Evolutionary conservation across 2,329 filamentous ascomycete genomes (phyloP).

Genomic region (Chrysoporthe puriensis): DNA sequence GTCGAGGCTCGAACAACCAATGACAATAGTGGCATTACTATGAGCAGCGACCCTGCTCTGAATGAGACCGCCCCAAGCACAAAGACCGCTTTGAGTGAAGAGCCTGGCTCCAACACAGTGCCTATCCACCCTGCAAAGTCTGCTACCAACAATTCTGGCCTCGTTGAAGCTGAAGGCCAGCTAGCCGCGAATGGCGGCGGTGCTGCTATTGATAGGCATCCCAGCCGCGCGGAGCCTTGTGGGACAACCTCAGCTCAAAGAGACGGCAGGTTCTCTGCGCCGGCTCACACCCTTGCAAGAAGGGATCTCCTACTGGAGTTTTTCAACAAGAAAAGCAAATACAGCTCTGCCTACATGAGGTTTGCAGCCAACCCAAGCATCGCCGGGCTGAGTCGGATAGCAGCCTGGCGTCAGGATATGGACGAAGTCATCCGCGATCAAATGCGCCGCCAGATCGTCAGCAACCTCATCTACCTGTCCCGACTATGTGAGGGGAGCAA

Average conservation of each 20-base stretch:
- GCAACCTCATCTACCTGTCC: constrained; percentile 49
- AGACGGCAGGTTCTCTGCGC: constrained; percentile 32
- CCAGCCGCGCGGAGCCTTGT: too few species aligned
- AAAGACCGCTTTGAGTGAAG: background rate
- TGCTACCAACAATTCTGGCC: background rate
- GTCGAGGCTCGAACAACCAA: constrained; percentile 4
- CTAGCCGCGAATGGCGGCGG: background rate
- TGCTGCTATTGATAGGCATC: background rate
- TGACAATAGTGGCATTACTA: background rate
- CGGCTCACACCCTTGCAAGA: constrained; percentile 39
- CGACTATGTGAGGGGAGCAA: constrained; percentile 34
- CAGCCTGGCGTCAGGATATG: constrained; percentile 61
- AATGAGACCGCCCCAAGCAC: background rate
- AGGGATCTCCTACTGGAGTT: constrained; percentile 39
- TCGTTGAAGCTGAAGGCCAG: background rate
- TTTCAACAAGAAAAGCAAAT: constrained; percentile 19
- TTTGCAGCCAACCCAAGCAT: constrained; percentile 28
- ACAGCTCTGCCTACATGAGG: constrained; percentile 28
- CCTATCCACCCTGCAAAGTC: background rate
- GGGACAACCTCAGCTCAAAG: constrained; percentile 1
- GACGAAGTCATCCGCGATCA: constrained; percentile 52
- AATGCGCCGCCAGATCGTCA: constrained; percentile 51
- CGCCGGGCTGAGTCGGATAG: constrained; percentile 23
- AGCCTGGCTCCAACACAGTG: background rate
- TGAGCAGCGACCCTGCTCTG: background rate